These are phyloP conservation scores for Trichoderma reesei DNA, from an alignment of 495 filamentous ascomycete genomes.

Conservation along the genomic window DNA sequence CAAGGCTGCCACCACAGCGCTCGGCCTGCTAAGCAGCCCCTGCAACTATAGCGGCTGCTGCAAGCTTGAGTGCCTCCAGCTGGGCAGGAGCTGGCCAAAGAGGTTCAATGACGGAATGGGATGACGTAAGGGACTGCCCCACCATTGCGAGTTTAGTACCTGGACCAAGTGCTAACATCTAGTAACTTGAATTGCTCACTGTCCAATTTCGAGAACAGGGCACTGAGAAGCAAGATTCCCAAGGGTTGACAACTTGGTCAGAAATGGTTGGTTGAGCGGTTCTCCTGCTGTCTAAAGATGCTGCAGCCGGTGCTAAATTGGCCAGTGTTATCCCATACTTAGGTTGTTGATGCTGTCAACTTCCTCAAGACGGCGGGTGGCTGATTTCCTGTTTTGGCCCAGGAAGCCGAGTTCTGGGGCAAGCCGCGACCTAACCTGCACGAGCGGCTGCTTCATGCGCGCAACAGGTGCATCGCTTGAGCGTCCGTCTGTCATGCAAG, in stretches of 20 bases:
- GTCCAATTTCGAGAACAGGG: background rate
- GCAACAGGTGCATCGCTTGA: background rate
- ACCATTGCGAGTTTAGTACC: background rate
- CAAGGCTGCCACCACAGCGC: background rate
- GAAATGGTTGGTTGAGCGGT: too few relatives aligned
- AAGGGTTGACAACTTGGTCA: too few relatives aligned
- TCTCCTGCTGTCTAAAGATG: background rate
- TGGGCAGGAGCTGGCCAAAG: background rate
- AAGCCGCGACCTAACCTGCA: background rate
- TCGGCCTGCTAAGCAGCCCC: background rate
- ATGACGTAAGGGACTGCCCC: conserved; percentile 5
- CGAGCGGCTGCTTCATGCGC: background rate
- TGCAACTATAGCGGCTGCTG: background rate
- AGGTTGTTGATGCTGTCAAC: too few relatives aligned
- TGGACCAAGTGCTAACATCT: background rate
- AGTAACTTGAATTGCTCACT: too few relatives aligned
- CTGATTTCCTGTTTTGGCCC: background rate
- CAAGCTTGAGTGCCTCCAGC: background rate
- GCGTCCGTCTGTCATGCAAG: too few relatives aligned
- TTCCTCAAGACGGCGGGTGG: background rate
- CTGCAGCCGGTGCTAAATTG: background rate
- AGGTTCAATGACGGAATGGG: background rate
- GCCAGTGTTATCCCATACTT: background rate
- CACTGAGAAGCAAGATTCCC: too few relatives aligned
- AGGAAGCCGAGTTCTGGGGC: background rate